Evolutionary conservation across 805 yeast species (phyloP), one percentile per base, ranked within the genome.

Genomic region (Saccharomyces jurei): DNA sequence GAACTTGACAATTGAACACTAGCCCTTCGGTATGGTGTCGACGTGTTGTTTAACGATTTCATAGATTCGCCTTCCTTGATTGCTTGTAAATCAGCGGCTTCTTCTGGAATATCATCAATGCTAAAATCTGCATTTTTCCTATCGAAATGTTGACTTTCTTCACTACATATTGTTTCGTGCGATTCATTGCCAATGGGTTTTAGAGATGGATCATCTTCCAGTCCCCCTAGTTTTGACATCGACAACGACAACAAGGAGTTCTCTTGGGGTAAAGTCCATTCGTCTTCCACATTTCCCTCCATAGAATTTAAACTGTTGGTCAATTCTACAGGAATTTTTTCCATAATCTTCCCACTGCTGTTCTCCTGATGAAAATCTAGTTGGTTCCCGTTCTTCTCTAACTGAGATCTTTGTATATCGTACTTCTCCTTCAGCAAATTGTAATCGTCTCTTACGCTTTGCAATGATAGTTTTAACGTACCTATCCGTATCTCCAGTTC

Each of bases 381-480:
- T 17, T 48, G 22, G 28, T 55, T 54, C 11, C 50, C 50, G 46
- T 54, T 57, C 8, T 56, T 55, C 36, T 56, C 70, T 55, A 54
- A 57, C 36, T 54, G 66, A 3, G 41, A 51, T 57, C 57, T 70
- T 60, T 54, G 71, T 26, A 57, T 64, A 53, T 62, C 59, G 48
- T 63, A 62, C 41, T 69, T 62, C 30, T 61, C 63, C 17, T 63
- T 58, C n/a, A 68, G 50, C 1, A 64, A 46, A 6, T 60, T 51
- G 25, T 63, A 59, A 41, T 72, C 76, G 14, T 67, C 64, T 25
- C 51, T 56, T n/a, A 68, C 17, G 25, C 64, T 59, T 11, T 61
- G 56, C 2, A 68, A 36, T 25, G 61, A 21, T 2, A 26, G 22
- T 8, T 60, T 49, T 48, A 70, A 51, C 6, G 63, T 57, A 2